Evolutionary conservation across 352 stramenopile genomes (phyloP).

Genomic region (Phytophthora vignae): DNA sequence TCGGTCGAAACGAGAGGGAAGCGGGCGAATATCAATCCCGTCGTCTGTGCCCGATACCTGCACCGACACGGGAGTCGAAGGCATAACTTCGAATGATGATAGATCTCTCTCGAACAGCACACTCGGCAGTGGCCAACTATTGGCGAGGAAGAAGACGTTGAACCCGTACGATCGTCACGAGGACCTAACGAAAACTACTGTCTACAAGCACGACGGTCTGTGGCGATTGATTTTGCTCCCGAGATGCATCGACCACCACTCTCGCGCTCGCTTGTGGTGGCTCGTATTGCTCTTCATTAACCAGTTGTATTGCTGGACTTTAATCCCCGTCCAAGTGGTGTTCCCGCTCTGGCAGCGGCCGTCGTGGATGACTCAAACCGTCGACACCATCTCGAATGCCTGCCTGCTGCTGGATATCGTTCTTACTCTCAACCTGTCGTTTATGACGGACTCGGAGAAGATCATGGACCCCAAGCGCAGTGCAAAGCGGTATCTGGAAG

Average conservation of each 20-base stretch:
- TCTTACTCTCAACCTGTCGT: conserved; percentile 68
- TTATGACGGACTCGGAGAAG: conserved; percentile 54
- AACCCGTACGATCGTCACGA: not conserved
- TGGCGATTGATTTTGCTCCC: conserved; percentile 4
- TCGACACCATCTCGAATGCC: conserved; percentile 46
- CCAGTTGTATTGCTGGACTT: conserved; percentile 55
- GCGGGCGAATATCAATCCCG: not conserved
- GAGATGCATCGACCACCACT: conserved; percentile 62
- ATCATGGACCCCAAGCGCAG: conserved; percentile 55
- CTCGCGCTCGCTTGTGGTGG: conserved; percentile 53
- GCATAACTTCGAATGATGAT: not conserved
- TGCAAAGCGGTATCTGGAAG: conserved; percentile 43
- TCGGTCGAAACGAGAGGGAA: not conserved
- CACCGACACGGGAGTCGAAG: not conserved
- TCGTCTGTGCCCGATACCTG: conserved; percentile 1
- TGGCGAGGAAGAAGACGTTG: not conserved
- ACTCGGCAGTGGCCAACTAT: not conserved
- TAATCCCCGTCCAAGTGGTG: conserved; percentile 57
- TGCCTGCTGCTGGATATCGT: conserved; percentile 50
- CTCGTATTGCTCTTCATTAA: conserved; percentile 41
- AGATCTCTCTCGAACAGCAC: not conserved
- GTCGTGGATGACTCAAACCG: conserved; percentile 35
- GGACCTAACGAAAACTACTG: not conserved
- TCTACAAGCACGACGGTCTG: conserved; percentile 37
- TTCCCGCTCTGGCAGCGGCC: conserved; percentile 54